Evolutionary conservation across 768 basidiomycete genomes (phyloP).

Genomic region (Lentinula sp.): DNA sequence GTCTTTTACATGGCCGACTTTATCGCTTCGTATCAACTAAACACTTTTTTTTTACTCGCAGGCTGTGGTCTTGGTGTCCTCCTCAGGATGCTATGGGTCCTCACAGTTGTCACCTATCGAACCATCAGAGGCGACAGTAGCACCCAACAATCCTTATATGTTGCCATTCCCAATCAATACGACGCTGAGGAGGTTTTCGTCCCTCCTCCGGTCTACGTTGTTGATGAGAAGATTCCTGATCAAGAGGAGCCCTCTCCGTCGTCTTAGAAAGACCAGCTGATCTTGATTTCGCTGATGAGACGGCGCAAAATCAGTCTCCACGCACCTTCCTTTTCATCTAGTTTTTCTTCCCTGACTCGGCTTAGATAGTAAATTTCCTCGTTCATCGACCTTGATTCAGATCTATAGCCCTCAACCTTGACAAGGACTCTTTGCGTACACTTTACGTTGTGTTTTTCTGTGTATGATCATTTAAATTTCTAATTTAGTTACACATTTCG

Average conservation of each 20-base stretch:
- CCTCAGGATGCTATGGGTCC: conserved; percentile 74
- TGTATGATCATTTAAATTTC: too few relatives aligned
- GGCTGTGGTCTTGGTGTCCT: conserved; percentile 85
- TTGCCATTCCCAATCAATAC: conserved; percentile 36
- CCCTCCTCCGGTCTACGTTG: conserved; percentile 49
- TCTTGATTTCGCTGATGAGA: not conserved
- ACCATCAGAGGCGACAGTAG: conserved; percentile 35
- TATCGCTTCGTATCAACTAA: not conserved
- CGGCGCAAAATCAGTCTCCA: not conserved
- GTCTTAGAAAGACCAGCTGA: not conserved
- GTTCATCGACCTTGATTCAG: too few relatives aligned
- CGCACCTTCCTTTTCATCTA: not conserved
- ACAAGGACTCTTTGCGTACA: too few relatives aligned
- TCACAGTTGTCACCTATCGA: conserved; percentile 57
- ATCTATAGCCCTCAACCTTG: too few relatives aligned
- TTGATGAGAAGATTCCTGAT: not conserved
- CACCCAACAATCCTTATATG: conserved; percentile 32
- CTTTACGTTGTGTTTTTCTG: too few relatives aligned
- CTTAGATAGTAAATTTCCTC: too few relatives aligned
- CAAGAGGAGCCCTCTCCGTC: not conserved
- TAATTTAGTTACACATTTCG: too few relatives aligned
- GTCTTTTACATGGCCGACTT: conserved; percentile 15
- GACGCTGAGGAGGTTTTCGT: conserved; percentile 42
- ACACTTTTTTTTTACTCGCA: conserved; percentile 18
- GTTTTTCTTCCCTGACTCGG: not conserved